Evolutionary conservation across 225 moss, liverwort and hornwort genomes (phyloP).

Genomic region (Marchantia paleacea): DNA sequence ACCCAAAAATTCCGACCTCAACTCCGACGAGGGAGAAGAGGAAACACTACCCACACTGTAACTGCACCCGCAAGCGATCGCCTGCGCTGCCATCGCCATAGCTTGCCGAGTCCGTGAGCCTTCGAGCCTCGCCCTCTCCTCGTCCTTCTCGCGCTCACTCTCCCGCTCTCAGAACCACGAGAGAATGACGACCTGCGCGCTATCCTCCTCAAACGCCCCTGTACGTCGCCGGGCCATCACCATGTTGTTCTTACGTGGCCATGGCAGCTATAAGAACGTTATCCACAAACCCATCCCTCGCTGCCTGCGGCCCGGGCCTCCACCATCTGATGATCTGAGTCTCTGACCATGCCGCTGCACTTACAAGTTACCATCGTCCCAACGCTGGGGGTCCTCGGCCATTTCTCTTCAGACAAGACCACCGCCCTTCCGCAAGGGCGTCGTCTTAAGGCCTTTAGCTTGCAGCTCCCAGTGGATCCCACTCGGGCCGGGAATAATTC

Average conservation of each 20-base stretch:
- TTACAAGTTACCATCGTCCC: no score
- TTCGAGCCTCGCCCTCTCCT: not conserved
- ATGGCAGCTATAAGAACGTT: constrained; percentile 4
- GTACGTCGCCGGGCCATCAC: constrained; percentile 8
- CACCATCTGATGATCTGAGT: not conserved
- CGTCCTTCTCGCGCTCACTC: not conserved
- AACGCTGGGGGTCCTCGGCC: no score
- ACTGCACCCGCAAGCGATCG: constrained; percentile 26
- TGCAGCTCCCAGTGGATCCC: no score
- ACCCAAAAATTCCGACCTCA: constrained; percentile 25
- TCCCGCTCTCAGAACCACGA: not conserved
- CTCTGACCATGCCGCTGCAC: no score
- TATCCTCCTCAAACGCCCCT: not conserved
- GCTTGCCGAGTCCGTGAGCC: constrained; percentile 2
- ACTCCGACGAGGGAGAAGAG: not conserved
- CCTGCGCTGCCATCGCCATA: constrained; percentile 39
- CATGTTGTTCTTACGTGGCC: constrained; percentile 6
- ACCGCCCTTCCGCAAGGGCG: no score
- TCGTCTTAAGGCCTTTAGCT: no score
- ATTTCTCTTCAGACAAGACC: no score
- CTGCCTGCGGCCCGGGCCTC: not conserved
- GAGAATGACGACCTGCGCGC: not conserved
- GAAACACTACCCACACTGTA: constrained; percentile 7
- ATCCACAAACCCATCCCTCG: constrained; percentile 18
- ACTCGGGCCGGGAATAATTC: no score